Conservation (phyloP, 2,329 filamentous ascomycete genomes). For the Phaeophleospora eucalypticola region DNA sequence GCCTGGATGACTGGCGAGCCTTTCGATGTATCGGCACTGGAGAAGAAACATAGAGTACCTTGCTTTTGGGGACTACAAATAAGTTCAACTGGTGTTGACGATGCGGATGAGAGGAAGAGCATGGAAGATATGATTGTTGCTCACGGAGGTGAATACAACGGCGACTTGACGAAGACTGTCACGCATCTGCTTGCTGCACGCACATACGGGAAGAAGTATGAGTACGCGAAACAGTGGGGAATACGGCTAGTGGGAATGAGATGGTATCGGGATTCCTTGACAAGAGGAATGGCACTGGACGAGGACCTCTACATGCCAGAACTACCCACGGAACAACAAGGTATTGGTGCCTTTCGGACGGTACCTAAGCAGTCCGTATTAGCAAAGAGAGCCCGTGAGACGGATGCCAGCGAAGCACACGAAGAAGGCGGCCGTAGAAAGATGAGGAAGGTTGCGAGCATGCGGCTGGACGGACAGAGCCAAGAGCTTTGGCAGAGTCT, state of each 20-base stretch:
- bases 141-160: conserved; percentile 79
- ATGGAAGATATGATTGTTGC: conserved; percentile 64
- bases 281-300: conserved; percentile 85
- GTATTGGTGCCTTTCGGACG: conserved; percentile 62
- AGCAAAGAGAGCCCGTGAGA: conserved; percentile 57
- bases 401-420: conserved; percentile 24
- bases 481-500: conserved; percentile 91
- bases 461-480: conserved; percentile 73
- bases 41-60: conserved; percentile 61
- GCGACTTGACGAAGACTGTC: conserved; percentile 78
- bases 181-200: conserved; percentile 81
- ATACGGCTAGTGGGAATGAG: conserved; percentile 74
- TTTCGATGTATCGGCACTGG: conserved; percentile 67
- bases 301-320: conserved; percentile 79
- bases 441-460: conserved; percentile 80
- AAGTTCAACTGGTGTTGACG: conserved; percentile 67
- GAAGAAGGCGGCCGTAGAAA: conserved; percentile 62
- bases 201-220: conserved; percentile 84
- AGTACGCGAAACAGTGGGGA: conserved; percentile 77
- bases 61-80: conserved; percentile 61
- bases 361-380: conserved; percentile 39
- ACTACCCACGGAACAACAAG: conserved; percentile 66
- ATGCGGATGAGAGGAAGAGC: conserved; percentile 61
- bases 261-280: conserved; percentile 80
- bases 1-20: conserved; percentile 77